Evolutionary conservation across 208 protist genomes (phyloP).

Genomic region (Histomonas meleagridis): DNA sequence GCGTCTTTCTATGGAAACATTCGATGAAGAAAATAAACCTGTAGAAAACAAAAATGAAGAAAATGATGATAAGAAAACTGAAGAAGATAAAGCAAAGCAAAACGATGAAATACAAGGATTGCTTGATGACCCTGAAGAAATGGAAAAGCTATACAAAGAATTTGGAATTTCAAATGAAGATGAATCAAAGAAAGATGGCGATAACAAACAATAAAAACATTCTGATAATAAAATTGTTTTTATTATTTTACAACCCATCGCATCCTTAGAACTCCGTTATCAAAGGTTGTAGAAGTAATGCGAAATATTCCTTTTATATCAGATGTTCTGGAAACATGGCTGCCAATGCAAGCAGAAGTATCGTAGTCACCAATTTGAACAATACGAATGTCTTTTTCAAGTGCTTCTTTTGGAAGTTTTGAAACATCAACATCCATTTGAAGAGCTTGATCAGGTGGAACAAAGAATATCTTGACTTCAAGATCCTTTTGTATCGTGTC

Average conservation of each 20-base stretch:
- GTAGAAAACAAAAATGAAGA: no score
- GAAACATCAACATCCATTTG: background rate
- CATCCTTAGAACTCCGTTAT: background rate
- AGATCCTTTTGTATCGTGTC: background rate
- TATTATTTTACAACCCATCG: background rate
- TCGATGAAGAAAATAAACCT: no score
- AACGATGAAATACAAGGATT: no score
- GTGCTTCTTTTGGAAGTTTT: background rate
- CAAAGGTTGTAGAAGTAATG: background rate
- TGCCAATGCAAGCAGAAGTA: background rate
- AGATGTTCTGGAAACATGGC: background rate
- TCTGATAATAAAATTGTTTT: no score
- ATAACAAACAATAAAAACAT: no score
- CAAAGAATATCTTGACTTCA: background rate
- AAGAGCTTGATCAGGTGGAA: background rate
- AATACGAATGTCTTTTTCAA: background rate
- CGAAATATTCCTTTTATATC: background rate
- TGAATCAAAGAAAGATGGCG: no score
- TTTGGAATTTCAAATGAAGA: no score
- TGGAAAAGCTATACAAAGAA: no score
- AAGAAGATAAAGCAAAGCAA: no score
- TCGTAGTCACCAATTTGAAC: slow-evolving; percentile 28
- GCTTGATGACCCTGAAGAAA: no score
- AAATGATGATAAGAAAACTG: no score
- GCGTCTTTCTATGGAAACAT: background rate